Conservation (phyloP, 169 alveolate species). For the Cryptosporidium andersoni region DNA sequence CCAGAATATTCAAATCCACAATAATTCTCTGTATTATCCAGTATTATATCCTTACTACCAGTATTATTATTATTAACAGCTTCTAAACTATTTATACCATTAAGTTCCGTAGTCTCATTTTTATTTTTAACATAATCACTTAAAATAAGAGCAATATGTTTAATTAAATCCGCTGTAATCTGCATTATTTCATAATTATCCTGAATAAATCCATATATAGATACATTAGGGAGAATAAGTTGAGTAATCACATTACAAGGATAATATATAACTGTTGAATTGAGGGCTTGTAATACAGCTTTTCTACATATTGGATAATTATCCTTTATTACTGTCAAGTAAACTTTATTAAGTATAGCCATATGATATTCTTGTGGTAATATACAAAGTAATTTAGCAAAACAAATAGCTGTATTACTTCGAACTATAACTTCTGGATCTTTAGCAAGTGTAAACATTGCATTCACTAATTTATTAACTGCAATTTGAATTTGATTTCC, state of each 20-base stretch:
- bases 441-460: constrained; percentile 56
- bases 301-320: constrained; percentile 66
- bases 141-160: constrained; percentile 12
- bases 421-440: constrained; percentile 54
- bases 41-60: too few relatives aligned
- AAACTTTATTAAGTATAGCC: constrained; percentile 34
- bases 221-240: constrained; percentile 48
- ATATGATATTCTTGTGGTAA: constrained; percentile 51
- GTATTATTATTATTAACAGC: too few relatives aligned
- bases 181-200: constrained; percentile 60
- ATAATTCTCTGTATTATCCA: too few relatives aligned
- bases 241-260: constrained; percentile 41
- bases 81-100: neutral
- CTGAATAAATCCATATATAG: constrained; percentile 50
- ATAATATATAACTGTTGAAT: constrained; percentile 27
- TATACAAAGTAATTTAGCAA: constrained; percentile 36
- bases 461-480: constrained; percentile 34
- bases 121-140: constrained; percentile 22
- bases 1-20: too few relatives aligned
- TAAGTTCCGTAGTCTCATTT: neutral
- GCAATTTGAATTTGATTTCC: constrained; percentile 26
- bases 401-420: constrained; percentile 65
- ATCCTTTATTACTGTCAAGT: constrained; percentile 22
- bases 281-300: constrained; percentile 57
- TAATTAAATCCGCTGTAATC: constrained; percentile 19